phyloP scores from a whole-genome alignment of 495 filamentous ascomycete genomes.

The Daldinia concentrica region DNA sequence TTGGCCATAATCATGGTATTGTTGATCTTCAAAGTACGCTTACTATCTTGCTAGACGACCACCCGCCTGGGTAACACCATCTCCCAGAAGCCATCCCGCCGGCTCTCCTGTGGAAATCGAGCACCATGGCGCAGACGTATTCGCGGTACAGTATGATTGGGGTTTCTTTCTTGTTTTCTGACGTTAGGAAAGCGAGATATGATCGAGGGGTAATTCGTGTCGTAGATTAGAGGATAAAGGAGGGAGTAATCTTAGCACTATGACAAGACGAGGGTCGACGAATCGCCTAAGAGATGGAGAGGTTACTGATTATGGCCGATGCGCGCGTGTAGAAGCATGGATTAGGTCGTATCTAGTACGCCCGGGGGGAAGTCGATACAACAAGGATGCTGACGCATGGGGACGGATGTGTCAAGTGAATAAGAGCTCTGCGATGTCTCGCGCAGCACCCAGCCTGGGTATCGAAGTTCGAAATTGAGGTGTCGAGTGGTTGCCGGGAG shows the following conservation, averaged over 20 bases:
- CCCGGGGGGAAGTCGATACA: constrained; percentile 45
- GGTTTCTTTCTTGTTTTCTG: constrained; percentile 6
- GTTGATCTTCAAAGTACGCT: constrained; percentile 5
- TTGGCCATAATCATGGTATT: constrained; percentile 1
- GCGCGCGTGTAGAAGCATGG: constrained; percentile 37
- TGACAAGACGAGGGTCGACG: constrained; percentile 31
- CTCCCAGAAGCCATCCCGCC: neutral
- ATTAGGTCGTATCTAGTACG: constrained; percentile 53
- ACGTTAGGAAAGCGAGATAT: constrained; percentile 26
- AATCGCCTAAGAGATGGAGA: constrained; percentile 35
- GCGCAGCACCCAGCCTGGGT: constrained; percentile 30
- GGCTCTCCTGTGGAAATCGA: neutral
- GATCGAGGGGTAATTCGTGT: constrained; percentile 15
- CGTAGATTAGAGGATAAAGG: constrained; percentile 24
- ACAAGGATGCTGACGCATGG: constrained; percentile 47
- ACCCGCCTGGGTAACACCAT: neutral
- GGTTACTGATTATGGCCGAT: constrained; percentile 26
- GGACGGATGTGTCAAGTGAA: constrained; percentile 43
- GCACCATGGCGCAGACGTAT: neutral
- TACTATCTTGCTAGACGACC: constrained; percentile 4
- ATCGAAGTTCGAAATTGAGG: constrained; percentile 38
- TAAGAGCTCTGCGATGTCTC: constrained; percentile 35
- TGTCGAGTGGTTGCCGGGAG: constrained; percentile 32
- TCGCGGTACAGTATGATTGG: neutral
- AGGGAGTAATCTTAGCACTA: constrained; percentile 27